These are phyloP conservation scores for Zygoascus hellenicus DNA, from an alignment of 1,139 yeast genomes.

Conservation along the genomic window DNA sequence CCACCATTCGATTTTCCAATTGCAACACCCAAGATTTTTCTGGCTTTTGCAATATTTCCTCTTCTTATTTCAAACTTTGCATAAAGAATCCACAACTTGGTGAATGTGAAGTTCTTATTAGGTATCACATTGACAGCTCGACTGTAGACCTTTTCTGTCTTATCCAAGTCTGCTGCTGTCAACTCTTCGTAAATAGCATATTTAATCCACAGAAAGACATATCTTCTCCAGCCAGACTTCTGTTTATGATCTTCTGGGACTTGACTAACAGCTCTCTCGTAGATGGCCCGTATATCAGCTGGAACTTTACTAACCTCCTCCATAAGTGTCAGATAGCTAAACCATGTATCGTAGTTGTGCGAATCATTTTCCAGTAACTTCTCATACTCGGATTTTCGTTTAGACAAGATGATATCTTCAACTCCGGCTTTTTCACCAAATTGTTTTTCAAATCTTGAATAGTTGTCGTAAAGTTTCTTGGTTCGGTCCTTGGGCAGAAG, in stretches of 20 bases:
- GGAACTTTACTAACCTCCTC: conserved; percentile 34
- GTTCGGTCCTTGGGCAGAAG: conserved; percentile 43
- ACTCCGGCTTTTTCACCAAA: conserved; percentile 53
- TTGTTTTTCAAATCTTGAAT: conserved; percentile 58
- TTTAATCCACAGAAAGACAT: conserved; percentile 63
- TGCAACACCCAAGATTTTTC: conserved; percentile 67
- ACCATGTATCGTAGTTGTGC: conserved; percentile 72
- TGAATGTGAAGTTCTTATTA: conserved; percentile 55
- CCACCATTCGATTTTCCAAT: conserved; percentile 47
- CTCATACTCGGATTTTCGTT: conserved; percentile 54
- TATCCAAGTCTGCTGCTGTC: conserved; percentile 38
- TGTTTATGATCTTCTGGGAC: conserved; percentile 32
- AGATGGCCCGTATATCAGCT: conserved; percentile 34
- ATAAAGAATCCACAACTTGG: conserved; percentile 66
- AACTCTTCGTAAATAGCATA: conserved; percentile 63
- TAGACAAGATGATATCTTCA: conserved; percentile 46
- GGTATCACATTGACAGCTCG: conserved; percentile 49
- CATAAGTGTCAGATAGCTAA: conserved; percentile 56
- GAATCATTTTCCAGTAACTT: conserved; percentile 44
- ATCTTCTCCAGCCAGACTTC: conserved; percentile 56
- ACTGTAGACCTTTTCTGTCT: conserved; percentile 49
- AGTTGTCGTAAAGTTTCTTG: conserved; percentile 41
- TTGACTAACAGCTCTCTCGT: conserved; percentile 45
- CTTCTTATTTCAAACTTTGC: conserved; percentile 74
- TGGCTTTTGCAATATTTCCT: conserved; percentile 43